A percentile compares a stretch with the other conserved stretches of the same genome.
These are phyloP conservation scores for Stephanodiscus minutulus DNA, from an alignment of 108 stramenopile genomes.

Conservation along the genomic window DNA sequence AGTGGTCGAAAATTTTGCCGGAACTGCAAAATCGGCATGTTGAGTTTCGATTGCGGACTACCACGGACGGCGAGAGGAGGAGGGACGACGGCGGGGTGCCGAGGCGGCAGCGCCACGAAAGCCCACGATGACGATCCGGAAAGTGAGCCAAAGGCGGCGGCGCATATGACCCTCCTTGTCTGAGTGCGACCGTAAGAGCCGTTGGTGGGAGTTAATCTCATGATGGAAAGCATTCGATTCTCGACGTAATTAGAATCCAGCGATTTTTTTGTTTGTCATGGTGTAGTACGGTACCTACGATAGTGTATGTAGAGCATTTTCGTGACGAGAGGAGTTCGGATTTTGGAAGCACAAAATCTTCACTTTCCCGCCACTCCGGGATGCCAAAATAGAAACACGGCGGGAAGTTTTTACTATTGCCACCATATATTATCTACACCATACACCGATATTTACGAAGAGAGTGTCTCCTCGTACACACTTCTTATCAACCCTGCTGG, in stretches of 20 bases:
- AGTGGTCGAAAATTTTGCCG: constrained; percentile 43
- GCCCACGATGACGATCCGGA: constrained; percentile 29
- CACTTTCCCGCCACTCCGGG: no score
- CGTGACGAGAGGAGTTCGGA: no score
- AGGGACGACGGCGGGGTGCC: not conserved
- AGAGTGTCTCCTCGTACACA: no score
- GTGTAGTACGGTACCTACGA: no score
- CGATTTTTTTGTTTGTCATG: not conserved
- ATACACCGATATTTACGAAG: no score
- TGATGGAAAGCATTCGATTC: constrained; percentile 11
- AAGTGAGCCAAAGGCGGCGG: constrained; percentile 31
- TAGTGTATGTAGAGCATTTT: no score
- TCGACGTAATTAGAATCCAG: no score
- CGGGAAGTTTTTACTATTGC: no score
- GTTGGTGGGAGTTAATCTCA: constrained; percentile 6
- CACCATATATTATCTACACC: no score
- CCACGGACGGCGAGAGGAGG: not conserved
- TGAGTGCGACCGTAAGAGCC: not conserved
- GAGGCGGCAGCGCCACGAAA: constrained; percentile 16
- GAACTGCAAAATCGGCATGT: not conserved
- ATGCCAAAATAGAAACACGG: no score
- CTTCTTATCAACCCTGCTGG: no score
- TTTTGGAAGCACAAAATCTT: no score
- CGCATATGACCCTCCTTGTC: constrained; percentile 15
- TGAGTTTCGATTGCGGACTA: not conserved